Conservation (phyloP, 2,329 filamentous ascomycete genomes). For the Epichloe sp. region DNA sequence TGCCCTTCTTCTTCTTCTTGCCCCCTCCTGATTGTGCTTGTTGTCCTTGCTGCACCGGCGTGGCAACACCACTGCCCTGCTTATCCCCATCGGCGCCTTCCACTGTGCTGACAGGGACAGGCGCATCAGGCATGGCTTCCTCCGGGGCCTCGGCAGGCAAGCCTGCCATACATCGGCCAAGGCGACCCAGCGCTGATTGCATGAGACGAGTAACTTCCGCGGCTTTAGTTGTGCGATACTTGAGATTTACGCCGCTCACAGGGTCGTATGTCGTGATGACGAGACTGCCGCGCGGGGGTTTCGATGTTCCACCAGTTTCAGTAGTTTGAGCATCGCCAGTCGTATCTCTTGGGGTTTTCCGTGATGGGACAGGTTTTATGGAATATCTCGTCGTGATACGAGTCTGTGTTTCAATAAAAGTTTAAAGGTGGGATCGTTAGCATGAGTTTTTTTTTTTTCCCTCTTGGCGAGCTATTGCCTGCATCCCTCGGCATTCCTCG, state of each 20-base stretch:
- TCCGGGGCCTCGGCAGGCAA: conserved; percentile 30
- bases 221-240: conserved; percentile 84
- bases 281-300: conserved; percentile 54
- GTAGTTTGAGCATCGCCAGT: conserved; percentile 14
- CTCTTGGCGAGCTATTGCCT: background rate
- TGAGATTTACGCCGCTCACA: conserved; percentile 64
- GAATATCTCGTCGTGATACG: conserved; percentile 88
- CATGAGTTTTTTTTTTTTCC: background rate
- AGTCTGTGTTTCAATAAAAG: conserved; percentile 43
- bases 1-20: conserved; percentile 61
- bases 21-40: conserved; percentile 22
- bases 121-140: conserved; percentile 29
- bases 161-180: conserved; percentile 58
- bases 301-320: conserved; percentile 16
- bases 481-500: too few species aligned
- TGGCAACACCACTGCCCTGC: conserved; percentile 17
- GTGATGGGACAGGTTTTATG: conserved; percentile 36
- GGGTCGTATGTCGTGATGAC: conserved; percentile 86
- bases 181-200: conserved; percentile 52
- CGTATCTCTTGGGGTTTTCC: conserved; percentile 15
- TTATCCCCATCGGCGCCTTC: conserved; percentile 13
- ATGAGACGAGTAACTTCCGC: conserved; percentile 80
- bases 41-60: conserved; percentile 13
- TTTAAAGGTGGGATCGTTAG: conserved; percentile 4
- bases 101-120: conserved; percentile 9